These are phyloP conservation scores for Solanum virginianum DNA, from an alignment of 257 asterid genomes.

Conservation along the genomic window DNA sequence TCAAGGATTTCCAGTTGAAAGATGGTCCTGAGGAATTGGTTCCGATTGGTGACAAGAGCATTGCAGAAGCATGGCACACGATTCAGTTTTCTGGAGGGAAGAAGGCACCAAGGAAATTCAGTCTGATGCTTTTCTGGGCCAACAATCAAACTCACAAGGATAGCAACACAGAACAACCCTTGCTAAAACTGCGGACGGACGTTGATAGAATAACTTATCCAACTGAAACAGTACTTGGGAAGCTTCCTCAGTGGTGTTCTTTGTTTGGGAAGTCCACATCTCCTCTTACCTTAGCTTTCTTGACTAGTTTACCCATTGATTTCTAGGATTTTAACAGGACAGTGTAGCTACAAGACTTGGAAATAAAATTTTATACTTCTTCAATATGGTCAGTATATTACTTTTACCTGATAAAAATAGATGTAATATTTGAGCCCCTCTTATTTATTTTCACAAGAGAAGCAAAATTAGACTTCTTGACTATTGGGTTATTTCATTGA, in stretches of 20 bases:
- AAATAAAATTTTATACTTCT: neutral
- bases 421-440: neutral
- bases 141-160: conserved; percentile 6
- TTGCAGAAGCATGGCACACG: conserved; percentile 69
- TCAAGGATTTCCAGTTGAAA: conserved; percentile 73
- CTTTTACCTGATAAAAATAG: neutral
- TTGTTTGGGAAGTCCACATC: conserved; percentile 79
- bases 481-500: neutral
- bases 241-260: conserved; percentile 85
- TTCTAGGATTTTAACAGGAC: conserved; percentile 14
- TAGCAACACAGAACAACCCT: conserved; percentile 8
- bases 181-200: conserved; percentile 68
- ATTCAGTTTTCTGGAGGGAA: conserved; percentile 83
- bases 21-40: conserved; percentile 45
- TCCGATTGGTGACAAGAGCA: conserved; percentile 42
- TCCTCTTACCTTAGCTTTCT: conserved; percentile 63
- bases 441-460: neutral
- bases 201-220: conserved; percentile 52
- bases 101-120: conserved; percentile 59
- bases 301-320: conserved; percentile 34
- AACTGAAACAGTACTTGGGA: conserved; percentile 24
- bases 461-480: neutral
- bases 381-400: neutral
- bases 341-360: neutral
- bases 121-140: conserved; percentile 46